Base-by-base conservation (phyloP, 345 rosid species). In the Populus ilicifolia region DNA sequence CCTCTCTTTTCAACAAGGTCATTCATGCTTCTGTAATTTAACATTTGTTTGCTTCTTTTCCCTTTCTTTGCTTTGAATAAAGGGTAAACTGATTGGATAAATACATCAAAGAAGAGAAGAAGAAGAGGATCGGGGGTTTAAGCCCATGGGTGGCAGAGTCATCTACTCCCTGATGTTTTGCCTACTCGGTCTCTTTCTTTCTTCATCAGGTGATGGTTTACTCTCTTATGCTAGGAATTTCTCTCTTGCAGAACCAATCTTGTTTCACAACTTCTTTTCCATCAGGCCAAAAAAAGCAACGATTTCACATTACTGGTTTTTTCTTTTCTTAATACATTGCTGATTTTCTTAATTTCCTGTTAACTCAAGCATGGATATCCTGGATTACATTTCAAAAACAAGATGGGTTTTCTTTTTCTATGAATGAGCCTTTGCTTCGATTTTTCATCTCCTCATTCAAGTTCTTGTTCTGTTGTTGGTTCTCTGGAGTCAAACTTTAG, bases 191-290 rank as follows among this genome's bases (percentile, higher is more conserved):
- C 78, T 84, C 59, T 67, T 78, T 54, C 71, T 79, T 65, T 77
- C 71, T 67, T 84, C 87, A 82, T 84, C 87, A 82, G 90, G 90
- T 85, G 67, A 23, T 52, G 43, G 20, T 74, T 61, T 67, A 35
- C 71, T 67, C 25, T 80, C 38, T 69, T 66, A 27, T 33, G 21
- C 21, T 33, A 54, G 38, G 48, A 67, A 44, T 68, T 29, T n/a
- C 13, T 54, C 30, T 65, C 8, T 29, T 54, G 36, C 35, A 13
- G 36, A 8, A 16, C 23, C 20, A 16, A 13, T 56, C 14, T 46
- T 35, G 6, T 21, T 46, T 20, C 30, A 11, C 27, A 11, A n/a
- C 1, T 1, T 21, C 18, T 3, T 70, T 27, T 59, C 38, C 46
- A 36, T 72, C 21, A 67, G 74, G 52, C 41, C 52, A 70, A 7